A percentile compares a stretch with the other conserved stretches of the same genome.
These are phyloP conservation scores for Pezicula rhizophila DNA, from an alignment of 2,329 filamentous ascomycete genomes.

Conservation along the genomic window DNA sequence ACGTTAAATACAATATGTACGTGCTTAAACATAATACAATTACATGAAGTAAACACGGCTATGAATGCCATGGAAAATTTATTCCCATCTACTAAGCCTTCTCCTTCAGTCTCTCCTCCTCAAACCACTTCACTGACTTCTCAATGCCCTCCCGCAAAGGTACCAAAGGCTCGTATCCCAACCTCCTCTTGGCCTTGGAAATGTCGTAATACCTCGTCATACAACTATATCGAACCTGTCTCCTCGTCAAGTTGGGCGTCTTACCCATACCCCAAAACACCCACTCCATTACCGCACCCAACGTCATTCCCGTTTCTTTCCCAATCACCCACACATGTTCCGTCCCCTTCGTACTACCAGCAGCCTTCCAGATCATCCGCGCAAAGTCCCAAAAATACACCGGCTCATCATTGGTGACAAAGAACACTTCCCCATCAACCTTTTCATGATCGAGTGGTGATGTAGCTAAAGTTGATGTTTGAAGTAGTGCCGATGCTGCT, in stretches of 20 bases:
- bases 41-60: neutral
- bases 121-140: constrained; percentile 20
- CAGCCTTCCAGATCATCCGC: constrained; percentile 66
- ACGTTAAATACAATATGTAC: neutral
- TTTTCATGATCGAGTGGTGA: constrained; percentile 65
- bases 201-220: constrained; percentile 78
- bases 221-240: constrained; percentile 53
- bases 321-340: constrained; percentile 50
- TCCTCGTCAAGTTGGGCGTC: constrained; percentile 43
- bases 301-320: constrained; percentile 42
- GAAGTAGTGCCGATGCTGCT: constrained; percentile 51
- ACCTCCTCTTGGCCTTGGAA: constrained; percentile 62
- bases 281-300: constrained; percentile 50
- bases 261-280: constrained; percentile 43
- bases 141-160: constrained; percentile 57
- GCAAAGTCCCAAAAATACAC: constrained; percentile 90
- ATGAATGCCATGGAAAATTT: neutral
- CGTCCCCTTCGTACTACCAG: constrained; percentile 46
- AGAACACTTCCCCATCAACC: constrained; percentile 80
- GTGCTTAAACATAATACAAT: neutral
- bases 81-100: constrained; percentile 18
- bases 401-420: constrained; percentile 84
- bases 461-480: constrained; percentile 29
- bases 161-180: constrained; percentile 66
- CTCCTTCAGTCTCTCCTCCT: constrained; percentile 18